A percentile compares a stretch with the other conserved stretches of the same genome.
Conservation (phyloP, 768 basidiomycete species). For the Coprinellus micaceus region DNA sequence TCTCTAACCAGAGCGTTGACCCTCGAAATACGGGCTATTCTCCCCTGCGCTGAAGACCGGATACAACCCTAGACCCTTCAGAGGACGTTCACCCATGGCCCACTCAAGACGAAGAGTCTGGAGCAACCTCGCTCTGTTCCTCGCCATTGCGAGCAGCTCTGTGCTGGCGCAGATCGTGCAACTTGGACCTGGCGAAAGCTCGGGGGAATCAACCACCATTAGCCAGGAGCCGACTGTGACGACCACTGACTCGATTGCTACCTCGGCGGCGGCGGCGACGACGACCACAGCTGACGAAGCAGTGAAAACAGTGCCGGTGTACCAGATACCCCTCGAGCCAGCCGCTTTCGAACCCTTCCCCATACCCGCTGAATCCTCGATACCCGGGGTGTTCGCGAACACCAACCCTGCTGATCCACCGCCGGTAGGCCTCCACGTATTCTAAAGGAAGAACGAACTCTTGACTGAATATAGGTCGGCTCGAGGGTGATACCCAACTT, state of each 20-base stretch:
- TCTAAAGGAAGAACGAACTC: background rate
- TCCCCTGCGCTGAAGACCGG: background rate
- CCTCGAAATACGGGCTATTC: background rate
- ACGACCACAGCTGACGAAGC: constrained; percentile 3
- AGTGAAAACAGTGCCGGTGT: constrained; percentile 7
- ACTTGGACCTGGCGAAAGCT: background rate
- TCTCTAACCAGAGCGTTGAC: background rate
- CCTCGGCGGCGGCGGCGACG: background rate
- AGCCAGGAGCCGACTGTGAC: background rate
- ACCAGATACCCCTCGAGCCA: constrained; percentile 10
- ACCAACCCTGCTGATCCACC: constrained; percentile 9
- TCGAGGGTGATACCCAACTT: constrained; percentile 42
- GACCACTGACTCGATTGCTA: background rate
- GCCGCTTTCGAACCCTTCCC: constrained; percentile 57
- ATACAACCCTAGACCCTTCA: background rate
- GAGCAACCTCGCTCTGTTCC: background rate
- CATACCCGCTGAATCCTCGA: constrained; percentile 50
- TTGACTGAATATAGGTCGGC: constrained; percentile 26
- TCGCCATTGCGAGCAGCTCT: background rate
- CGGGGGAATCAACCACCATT: background rate
- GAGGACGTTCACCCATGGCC: background rate
- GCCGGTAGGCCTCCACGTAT: background rate
- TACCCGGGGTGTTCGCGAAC: constrained; percentile 11
- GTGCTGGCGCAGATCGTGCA: background rate
- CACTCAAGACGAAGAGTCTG: background rate